Evolutionary conservation across 2,329 filamentous ascomycete species (phyloP).

Genomic region (Macroventuria anomochaeta): DNA sequence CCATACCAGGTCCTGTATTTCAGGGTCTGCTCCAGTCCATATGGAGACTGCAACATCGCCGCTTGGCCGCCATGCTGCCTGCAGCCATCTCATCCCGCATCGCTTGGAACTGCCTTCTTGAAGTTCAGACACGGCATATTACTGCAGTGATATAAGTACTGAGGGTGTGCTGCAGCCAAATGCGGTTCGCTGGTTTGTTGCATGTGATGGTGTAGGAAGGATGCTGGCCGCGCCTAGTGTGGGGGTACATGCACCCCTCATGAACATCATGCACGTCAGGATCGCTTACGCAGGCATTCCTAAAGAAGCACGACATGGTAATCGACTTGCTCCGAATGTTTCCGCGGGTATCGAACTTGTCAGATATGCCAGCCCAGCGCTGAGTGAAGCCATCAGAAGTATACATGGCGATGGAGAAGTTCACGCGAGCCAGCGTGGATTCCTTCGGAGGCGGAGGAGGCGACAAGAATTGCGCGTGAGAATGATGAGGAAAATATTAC

Average conservation of each 20-base stretch:
- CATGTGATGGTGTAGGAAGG: constrained; percentile 23
- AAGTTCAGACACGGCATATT: not conserved
- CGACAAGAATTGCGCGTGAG: not conserved
- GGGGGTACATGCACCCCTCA: constrained; percentile 13
- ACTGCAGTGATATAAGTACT: not conserved
- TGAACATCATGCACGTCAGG: constrained; percentile 5
- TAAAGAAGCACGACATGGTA: not conserved
- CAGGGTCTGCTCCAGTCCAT: not conserved
- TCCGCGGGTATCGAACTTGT: too few relatives aligned
- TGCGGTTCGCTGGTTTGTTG: constrained; percentile 25
- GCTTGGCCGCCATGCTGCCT: not conserved
- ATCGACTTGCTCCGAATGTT: too few relatives aligned
- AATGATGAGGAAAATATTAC: constrained; percentile 2
- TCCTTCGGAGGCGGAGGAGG: too few relatives aligned
- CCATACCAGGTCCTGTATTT: not conserved
- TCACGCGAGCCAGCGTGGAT: too few relatives aligned
- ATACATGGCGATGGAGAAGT: too few relatives aligned
- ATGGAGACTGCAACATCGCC: not conserved
- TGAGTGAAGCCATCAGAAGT: too few relatives aligned
- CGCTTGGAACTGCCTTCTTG: not conserved
- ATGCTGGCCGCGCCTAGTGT: constrained; percentile 9
- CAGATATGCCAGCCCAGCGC: too few relatives aligned
- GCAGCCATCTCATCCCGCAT: constrained; percentile 18
- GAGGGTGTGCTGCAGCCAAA: constrained; percentile 22
- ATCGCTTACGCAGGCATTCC: not conserved